phyloP scores from a whole-genome alignment of 2,329 filamentous ascomycete genomes.

The Aspergillus felis region DNA sequence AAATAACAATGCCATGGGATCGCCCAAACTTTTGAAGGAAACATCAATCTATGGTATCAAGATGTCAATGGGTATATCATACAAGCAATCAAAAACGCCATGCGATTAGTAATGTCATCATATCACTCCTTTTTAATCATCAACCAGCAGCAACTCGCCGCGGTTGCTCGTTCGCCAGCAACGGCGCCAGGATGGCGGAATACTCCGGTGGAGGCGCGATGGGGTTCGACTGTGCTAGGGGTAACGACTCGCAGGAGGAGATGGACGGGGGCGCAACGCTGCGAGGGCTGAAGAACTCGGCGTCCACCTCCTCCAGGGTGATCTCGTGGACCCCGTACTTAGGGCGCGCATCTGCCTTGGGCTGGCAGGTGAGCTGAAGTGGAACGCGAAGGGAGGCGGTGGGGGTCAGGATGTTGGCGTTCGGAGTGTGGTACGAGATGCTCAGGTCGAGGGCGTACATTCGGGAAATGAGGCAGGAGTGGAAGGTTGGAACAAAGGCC shows the following conservation, averaged over 20 bases:
- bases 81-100: background rate
- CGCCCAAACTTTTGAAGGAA: background rate
- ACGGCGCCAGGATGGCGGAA: background rate
- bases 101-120: background rate
- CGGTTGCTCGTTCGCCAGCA: background rate
- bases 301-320: slow-evolving; percentile 16
- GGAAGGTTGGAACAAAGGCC: slow-evolving; percentile 65
- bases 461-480: slow-evolving; percentile 64
- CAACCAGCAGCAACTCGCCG: background rate
- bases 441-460: slow-evolving; percentile 59
- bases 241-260: background rate
- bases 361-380: slow-evolving; percentile 37
- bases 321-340: slow-evolving; percentile 8
- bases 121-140: background rate
- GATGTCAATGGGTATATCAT: background rate
- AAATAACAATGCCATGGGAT: background rate
- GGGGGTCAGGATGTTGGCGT: slow-evolving; percentile 39
- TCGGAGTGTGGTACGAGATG: slow-evolving; percentile 52
- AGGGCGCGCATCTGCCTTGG: slow-evolving; percentile 1
- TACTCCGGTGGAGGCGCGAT: background rate
- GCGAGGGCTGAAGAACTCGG: slow-evolving; percentile 20
- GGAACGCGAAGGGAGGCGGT: slow-evolving; percentile 41
- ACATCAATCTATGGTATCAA: background rate
- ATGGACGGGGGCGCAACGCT: slow-evolving; percentile 12
- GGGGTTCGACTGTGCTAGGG: background rate